phyloP scores from a whole-genome alignment of 2,329 filamentous ascomycete species.

The Blastomyces emzantsi region DNA sequence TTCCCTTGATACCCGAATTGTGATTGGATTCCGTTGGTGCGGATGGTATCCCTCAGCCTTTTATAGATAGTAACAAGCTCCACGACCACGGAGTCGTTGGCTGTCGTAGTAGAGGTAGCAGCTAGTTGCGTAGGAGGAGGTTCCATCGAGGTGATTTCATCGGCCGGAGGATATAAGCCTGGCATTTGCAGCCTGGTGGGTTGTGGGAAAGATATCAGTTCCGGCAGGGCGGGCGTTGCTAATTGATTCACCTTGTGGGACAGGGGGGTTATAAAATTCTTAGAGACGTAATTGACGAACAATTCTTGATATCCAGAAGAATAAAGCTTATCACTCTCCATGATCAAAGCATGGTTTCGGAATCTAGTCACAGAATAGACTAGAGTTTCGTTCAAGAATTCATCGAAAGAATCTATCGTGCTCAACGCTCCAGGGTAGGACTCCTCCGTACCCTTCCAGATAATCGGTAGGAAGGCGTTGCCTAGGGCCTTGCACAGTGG shows the following conservation, averaged over 20 bases:
- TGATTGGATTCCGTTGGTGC: constrained; percentile 42
- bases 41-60: constrained; percentile 48
- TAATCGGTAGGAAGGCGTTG: constrained; percentile 87
- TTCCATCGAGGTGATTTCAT: constrained; percentile 25
- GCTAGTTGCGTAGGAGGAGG: constrained; percentile 16
- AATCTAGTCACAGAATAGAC: constrained; percentile 39
- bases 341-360: constrained; percentile 39
- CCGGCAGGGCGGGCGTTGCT: constrained; percentile 22
- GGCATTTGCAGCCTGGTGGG: constrained; percentile 30
- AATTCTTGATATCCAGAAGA: constrained; percentile 38
- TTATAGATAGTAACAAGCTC: constrained; percentile 49
- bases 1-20: constrained; percentile 38
- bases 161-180: constrained; percentile 30
- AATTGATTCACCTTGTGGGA: constrained; percentile 34
- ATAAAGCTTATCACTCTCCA: constrained; percentile 29
- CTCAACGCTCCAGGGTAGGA: constrained; percentile 66
- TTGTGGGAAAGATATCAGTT: constrained; percentile 24
- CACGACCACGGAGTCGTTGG: constrained; percentile 28
- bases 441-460: constrained; percentile 90
- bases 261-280: constrained; percentile 43
- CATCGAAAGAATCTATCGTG: constrained; percentile 51
- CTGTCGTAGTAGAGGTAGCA: constrained; percentile 19
- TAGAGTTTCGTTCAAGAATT: constrained; percentile 58
- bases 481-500: constrained; percentile 94
- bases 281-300: constrained; percentile 44